Conservation (phyloP, 1,139 yeast species). For the Scheffersomyces segobiensis region DNA sequence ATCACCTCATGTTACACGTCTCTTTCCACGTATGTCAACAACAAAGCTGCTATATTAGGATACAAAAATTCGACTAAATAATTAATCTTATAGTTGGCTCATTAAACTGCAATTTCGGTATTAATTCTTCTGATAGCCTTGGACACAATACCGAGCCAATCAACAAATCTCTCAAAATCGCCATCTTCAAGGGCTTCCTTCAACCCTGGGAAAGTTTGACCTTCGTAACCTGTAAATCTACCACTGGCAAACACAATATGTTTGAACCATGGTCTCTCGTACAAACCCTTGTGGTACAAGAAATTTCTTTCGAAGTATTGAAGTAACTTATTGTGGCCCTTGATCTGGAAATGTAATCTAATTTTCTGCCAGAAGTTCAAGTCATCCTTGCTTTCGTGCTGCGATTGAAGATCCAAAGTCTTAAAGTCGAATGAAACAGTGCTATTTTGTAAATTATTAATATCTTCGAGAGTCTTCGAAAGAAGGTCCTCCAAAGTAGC, state of each 20-base stretch:
- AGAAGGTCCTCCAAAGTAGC: conserved; percentile 32
- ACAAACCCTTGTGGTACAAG: conserved; percentile 61
- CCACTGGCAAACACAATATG: conserved; percentile 86
- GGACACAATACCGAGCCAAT: conserved; percentile 58
- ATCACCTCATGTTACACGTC: background rate
- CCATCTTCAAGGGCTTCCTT: conserved; percentile 77
- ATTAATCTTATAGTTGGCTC: background rate
- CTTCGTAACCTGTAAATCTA: conserved; percentile 82
- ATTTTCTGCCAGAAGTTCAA: conserved; percentile 44
- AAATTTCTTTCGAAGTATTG: conserved; percentile 69
- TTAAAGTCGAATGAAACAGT: conserved; percentile 40
- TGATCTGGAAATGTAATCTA: conserved; percentile 33
- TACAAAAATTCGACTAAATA: background rate
- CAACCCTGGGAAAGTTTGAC: conserved; percentile 78
- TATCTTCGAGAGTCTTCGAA: conserved; percentile 23
- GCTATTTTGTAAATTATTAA: conserved; percentile 24
- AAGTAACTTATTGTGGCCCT: conserved; percentile 41
- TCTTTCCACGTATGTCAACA: background rate
- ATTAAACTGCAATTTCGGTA: conserved; percentile 2
- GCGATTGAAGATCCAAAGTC: conserved; percentile 31
- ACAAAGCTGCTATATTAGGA: too few species aligned
- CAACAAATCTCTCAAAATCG: conserved; percentile 51
- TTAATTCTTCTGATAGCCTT: conserved; percentile 33
- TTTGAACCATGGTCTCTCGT: conserved; percentile 78
- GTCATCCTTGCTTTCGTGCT: conserved; percentile 34